Conservation (phyloP, 495 filamentous ascomycete species). For the Podospora sp. region DNA sequence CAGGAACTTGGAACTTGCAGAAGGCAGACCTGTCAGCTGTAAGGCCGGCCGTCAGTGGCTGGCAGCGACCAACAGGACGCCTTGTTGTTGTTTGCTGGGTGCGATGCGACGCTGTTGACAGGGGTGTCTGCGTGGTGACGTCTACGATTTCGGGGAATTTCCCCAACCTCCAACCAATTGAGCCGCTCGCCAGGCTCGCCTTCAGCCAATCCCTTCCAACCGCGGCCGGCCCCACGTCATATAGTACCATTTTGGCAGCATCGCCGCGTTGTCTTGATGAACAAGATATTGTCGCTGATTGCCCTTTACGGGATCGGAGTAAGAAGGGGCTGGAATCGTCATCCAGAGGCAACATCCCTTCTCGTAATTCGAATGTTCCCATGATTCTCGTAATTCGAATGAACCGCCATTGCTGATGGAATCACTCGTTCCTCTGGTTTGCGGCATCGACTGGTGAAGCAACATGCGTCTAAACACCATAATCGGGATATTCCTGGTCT, state of each 20-base stretch:
- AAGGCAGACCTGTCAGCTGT: constrained; percentile 2
- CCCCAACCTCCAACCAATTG: background rate
- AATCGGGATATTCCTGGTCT: background rate
- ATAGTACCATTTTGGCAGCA: background rate
- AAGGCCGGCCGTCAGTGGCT: background rate
- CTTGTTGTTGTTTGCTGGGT: background rate
- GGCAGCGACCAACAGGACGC: background rate
- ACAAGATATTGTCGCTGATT: constrained; percentile 6
- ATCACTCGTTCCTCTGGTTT: background rate
- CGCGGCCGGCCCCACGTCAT: constrained; percentile 8
- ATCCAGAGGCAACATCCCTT: background rate
- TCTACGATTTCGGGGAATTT: constrained; percentile 3
- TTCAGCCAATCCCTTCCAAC: background rate
- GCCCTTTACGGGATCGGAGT: background rate
- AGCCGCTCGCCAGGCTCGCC: too few relatives aligned
- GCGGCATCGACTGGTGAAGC: background rate
- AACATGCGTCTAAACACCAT: background rate
- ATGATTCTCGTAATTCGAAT: too few relatives aligned
- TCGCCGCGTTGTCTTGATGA: background rate
- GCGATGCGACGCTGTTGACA: background rate
- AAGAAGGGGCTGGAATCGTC: constrained; percentile 2
- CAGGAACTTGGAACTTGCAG: background rate
- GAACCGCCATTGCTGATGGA: too few relatives aligned
- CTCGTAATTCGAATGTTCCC: too few relatives aligned
- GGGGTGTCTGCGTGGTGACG: constrained; percentile 15